Conservation (phyloP, 2,329 filamentous ascomycete genomes). For the Penicillium sp. region DNA sequence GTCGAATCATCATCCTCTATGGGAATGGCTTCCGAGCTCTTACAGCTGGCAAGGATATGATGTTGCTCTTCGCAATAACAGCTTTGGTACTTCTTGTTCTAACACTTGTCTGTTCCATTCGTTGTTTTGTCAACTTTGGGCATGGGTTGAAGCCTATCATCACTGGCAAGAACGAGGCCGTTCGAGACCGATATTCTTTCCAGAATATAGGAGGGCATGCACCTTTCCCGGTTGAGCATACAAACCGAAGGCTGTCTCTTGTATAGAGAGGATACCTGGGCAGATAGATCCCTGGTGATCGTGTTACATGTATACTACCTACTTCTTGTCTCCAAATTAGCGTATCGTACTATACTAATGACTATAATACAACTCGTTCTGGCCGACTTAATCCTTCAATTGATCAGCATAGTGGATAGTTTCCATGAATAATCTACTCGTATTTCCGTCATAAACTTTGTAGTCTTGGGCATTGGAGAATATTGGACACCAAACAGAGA, state of each 20-base stretch:
- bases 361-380: background rate
- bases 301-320: background rate
- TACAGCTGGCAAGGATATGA: conserved; percentile 16
- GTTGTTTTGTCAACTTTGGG: conserved; percentile 15
- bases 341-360: background rate
- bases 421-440: too few species aligned
- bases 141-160: conserved; percentile 12
- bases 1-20: conserved; percentile 16
- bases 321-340: background rate
- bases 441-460: too few species aligned
- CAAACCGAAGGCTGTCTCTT: background rate
- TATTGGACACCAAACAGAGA: too few species aligned
- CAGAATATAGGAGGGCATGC: background rate
- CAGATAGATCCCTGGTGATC: background rate
- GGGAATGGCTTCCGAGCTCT: conserved; percentile 1
- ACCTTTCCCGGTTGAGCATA: background rate
- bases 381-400: background rate
- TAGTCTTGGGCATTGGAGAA: too few species aligned
- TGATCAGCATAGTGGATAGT: background rate
- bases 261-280: background rate
- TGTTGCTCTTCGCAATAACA: conserved; percentile 16
- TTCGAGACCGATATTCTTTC: background rate
- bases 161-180: background rate
- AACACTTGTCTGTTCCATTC: conserved; percentile 9
- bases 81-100: conserved; percentile 9